Evolutionary conservation across 257 asterid species (phyloP).

Genomic region (Jacaranda copaia): DNA sequence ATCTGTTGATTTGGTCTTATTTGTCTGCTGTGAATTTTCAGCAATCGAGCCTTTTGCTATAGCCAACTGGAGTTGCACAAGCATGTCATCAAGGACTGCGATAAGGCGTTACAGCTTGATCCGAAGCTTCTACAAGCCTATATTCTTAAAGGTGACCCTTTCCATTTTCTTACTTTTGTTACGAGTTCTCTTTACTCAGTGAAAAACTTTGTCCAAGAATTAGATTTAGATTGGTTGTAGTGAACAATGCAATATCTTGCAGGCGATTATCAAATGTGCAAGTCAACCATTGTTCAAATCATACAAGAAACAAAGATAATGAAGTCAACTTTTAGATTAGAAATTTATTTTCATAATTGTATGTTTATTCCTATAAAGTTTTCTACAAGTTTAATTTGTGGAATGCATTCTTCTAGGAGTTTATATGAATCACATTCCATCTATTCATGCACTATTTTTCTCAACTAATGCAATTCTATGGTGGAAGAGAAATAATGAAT

Average conservation of each 20-base stretch:
- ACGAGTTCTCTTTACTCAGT: constrained; percentile 20
- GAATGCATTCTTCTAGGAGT: constrained; percentile 12
- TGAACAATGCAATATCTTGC: constrained; percentile 8
- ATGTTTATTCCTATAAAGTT: background rate
- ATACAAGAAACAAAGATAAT: constrained; percentile 5
- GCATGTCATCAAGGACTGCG: constrained; percentile 92
- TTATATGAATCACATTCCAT: constrained; percentile 27
- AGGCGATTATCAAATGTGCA: constrained; percentile 4
- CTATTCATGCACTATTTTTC: constrained; percentile 9
- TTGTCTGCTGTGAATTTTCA: constrained; percentile 38
- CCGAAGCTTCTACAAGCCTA: constrained; percentile 79
- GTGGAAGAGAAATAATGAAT: constrained; percentile 8
- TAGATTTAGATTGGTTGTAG: constrained; percentile 25
- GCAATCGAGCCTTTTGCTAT: constrained; percentile 97
- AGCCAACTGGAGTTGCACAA: constrained; percentile 98
- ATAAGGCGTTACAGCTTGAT: constrained; percentile 90
- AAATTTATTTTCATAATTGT: constrained; percentile 15
- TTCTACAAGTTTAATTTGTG: background rate
- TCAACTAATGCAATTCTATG: background rate
- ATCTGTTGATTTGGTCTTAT: constrained; percentile 36
- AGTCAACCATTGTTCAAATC: constrained; percentile 36
- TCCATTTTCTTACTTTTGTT: constrained; percentile 1
- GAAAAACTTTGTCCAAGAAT: constrained; percentile 15
- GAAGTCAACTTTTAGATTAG: constrained; percentile 29
- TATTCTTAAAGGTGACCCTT: constrained; percentile 76